Percentiles rank a stretch among this genome's conserved stretches.
Evolutionary conservation across 2,329 filamentous ascomycete genomes (phyloP).

Genomic region (Claviceps sp.): DNA sequence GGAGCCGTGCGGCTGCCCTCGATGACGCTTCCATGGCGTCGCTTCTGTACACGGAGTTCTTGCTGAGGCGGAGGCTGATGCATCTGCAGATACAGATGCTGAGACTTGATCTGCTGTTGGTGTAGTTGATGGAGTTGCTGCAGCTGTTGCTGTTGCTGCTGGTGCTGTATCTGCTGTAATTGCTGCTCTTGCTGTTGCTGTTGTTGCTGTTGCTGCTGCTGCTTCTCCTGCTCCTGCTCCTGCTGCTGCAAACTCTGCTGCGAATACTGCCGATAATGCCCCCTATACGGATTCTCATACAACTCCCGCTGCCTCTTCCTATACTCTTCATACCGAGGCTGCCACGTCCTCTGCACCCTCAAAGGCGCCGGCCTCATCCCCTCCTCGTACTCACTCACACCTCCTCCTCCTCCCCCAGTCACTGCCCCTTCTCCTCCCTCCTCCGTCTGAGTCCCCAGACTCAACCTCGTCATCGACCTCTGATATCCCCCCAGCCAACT

Average conservation of each 20-base stretch:
- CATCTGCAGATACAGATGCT: background rate
- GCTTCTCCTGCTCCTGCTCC: background rate
- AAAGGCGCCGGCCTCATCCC: constrained; percentile 1
- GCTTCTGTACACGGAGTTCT: constrained; percentile 9
- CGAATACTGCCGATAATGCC: background rate
- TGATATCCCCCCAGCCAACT: constrained; percentile 19
- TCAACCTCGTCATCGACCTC: constrained; percentile 23
- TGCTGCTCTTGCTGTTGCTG: background rate
- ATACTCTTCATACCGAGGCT: constrained; percentile 5
- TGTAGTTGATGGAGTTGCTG: background rate
- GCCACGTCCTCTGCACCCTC: constrained; percentile 2
- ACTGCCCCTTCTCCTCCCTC: constrained; percentile 11
- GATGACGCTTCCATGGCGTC: background rate
- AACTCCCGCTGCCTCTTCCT: constrained; percentile 3
- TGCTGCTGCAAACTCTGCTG: background rate
- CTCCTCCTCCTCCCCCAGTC: background rate
- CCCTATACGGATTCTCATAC: background rate
- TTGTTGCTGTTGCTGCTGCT: background rate
- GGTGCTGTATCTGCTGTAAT: background rate
- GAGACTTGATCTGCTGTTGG: background rate
- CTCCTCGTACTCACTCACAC: background rate
- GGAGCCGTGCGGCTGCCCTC: constrained; percentile 11
- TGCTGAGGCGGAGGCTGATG: constrained; percentile 5
- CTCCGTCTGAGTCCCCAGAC: constrained; percentile 9
- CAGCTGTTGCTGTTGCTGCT: background rate